Evolutionary conservation across 1,139 yeast genomes (phyloP).

Genomic region (Lodderomyces pseudojiufengensis): DNA sequence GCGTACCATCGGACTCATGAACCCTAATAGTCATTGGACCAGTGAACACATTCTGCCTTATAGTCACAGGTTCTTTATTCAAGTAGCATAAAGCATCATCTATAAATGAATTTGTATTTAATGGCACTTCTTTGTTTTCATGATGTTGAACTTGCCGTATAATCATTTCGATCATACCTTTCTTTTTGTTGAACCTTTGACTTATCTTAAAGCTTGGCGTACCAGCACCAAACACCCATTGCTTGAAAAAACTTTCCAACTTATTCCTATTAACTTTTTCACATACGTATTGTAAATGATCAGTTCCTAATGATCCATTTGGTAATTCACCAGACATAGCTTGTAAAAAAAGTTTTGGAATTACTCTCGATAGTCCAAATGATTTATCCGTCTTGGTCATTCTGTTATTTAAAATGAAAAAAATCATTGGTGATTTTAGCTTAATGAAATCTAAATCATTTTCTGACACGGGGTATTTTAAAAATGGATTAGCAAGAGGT

Average conservation of each 20-base stretch:
- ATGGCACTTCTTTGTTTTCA: constrained; percentile 40
- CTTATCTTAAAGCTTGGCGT: constrained; percentile 86
- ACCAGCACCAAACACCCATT: constrained; percentile 91
- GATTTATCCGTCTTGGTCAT: constrained; percentile 97
- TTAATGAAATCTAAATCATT: constrained; percentile 60
- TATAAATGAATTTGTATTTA: constrained; percentile 39
- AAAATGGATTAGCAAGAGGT: constrained; percentile 70
- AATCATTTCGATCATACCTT: constrained; percentile 92
- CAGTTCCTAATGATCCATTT: constrained; percentile 74
- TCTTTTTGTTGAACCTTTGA: constrained; percentile 87
- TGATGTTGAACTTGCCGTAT: constrained; percentile 83
- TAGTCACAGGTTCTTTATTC: constrained; percentile 37
- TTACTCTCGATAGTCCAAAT: constrained; percentile 84
- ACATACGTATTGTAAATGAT: constrained; percentile 86
- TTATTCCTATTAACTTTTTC: constrained; percentile 90
- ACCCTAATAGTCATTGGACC: constrained; percentile 98
- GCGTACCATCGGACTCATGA: constrained; percentile 99
- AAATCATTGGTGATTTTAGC: constrained; percentile 80
- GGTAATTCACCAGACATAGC: constrained; percentile 93
- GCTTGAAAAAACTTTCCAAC: constrained; percentile 78
- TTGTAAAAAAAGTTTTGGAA: constrained; percentile 87
- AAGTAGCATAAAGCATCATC: constrained; percentile 42
- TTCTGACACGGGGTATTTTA: constrained; percentile 63
- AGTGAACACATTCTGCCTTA: constrained; percentile 54
- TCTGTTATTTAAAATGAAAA: constrained; percentile 80